Evolutionary conservation across 1,284 basidiomycete genomes (phyloP).

Genomic region (Schizopora paradoxa): DNA sequence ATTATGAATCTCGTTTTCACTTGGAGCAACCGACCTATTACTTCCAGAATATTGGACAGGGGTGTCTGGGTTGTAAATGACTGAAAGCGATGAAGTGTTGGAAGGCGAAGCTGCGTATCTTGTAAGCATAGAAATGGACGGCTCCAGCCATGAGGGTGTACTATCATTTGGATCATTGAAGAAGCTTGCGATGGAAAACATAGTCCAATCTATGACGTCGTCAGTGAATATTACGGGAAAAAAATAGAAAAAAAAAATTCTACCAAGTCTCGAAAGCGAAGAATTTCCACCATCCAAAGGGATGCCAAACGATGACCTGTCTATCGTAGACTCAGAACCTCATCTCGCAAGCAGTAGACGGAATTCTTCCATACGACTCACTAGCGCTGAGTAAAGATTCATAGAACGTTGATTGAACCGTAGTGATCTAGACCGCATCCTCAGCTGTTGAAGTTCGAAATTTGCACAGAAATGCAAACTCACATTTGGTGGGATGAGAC

Average conservation of each 20-base stretch:
- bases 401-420: constrained; percentile 9
- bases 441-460: too few species aligned
- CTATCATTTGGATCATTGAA: constrained; percentile 29
- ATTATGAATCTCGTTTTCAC: too few species aligned
- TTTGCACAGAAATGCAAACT: constrained; percentile 16
- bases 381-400: neutral
- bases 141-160: constrained; percentile 25
- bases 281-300: constrained; percentile 23
- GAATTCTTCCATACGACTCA: neutral
- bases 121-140: constrained; percentile 26
- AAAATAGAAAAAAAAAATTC: too few species aligned
- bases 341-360: too few species aligned
- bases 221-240: too few species aligned
- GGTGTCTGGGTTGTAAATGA: constrained; percentile 7
- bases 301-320: constrained; percentile 17
- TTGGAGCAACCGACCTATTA: constrained; percentile 23
- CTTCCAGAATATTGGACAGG: constrained; percentile 1
- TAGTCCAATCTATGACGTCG: constrained; percentile 31
- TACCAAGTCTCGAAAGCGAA: constrained; percentile 8
- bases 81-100: constrained; percentile 7
- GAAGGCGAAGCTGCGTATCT: constrained; percentile 12
- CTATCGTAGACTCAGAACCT: neutral
- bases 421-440: too few species aligned
- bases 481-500: constrained; percentile 25
- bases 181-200: constrained; percentile 32